Percentiles rank a stretch among this genome's conserved stretches.
phyloP scores from a whole-genome alignment of 208 protist genomes.

The Leishmania martiniquensis region DNA sequence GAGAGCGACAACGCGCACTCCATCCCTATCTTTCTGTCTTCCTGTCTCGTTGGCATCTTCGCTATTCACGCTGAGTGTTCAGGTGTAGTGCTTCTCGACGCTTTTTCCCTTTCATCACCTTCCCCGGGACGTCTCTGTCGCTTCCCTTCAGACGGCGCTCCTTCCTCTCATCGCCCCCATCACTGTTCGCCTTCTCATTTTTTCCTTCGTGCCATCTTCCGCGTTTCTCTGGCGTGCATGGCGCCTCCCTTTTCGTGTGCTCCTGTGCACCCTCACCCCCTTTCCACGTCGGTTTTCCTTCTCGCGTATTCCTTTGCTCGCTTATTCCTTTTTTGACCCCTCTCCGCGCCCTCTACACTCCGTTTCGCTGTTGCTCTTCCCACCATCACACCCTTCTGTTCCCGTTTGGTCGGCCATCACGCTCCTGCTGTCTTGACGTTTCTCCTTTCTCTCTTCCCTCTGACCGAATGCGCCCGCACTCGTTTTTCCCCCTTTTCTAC shows the following conservation, averaged over 20 bases:
- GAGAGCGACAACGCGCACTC: neutral
- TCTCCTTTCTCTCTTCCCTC: conserved; percentile 8
- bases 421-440: neutral
- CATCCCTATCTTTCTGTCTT: neutral
- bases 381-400: no score
- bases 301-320: neutral
- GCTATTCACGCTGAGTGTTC: neutral
- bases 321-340: neutral
- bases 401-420: no score
- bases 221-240: neutral
- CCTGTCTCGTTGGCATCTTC: neutral
- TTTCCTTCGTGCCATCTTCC: neutral
- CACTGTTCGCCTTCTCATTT: neutral
- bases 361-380: neutral
- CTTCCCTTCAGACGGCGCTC: neutral
- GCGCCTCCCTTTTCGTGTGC: neutral
- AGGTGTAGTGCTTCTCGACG: neutral
- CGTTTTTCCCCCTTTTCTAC: no score
- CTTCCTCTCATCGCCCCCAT: neutral
- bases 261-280: neutral
- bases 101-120: neutral
- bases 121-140: neutral
- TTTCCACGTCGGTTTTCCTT: neutral
- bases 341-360: neutral
- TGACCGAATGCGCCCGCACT: no score